Base-by-base conservation (phyloP, 179 eudicot species). In the Sideroxylon spinosum region DNA sequence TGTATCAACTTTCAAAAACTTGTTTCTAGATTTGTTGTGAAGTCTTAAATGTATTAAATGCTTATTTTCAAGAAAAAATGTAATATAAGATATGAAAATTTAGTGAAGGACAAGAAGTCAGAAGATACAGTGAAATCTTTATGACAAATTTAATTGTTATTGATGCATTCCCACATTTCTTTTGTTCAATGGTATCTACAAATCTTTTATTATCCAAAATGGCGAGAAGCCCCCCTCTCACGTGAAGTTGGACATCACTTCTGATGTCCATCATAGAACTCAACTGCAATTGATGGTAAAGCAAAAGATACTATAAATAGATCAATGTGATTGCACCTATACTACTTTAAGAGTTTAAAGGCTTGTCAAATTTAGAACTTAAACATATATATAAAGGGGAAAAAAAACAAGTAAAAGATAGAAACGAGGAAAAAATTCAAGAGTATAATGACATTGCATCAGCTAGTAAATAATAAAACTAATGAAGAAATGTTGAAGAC, bases 171-270 rank as follows among this genome's bases (percentile, higher is more conserved):
- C 94, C 97, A 86, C 80, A 81, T 68, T 96, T 97, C 77, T 78
- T 89, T 81, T 89, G 93, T 79, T 96, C 98, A 78, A 90, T 85
- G 49, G 92, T 87, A 85, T 96, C 97, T 77, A 96, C 80, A 72
- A 94, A 82, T 78, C 97, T 88, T 81, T 94, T 98, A 80, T 81
- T 94, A 88, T 96, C 99, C 85, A 96, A 78, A 81, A 96, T 88
- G 78, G 98, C 99, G 72, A 94, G 89, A 85, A 96, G 97, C 55
- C 98, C 98, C 76, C 98, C 98, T 86, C 94, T 94, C 62, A 93
- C 96, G 79, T 98, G 97, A 81, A 94, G 94, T 92, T 91, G 96
- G 78, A 96, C 87, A 68, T 96, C 99, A 86, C 97, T 96, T 86
- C 86, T 89, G 69, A 89, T 78, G 77, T 94, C 98, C 97, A 96